Conservation (phyloP, 176 grass and related monocot species). For the Sorghum bicolor region Sorghum_bicolor_NCBIv3 NC_012876.2:57396001-57396500, state of each 20-base stretch:
- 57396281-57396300: not conserved
- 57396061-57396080: not conserved
- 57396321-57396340: not conserved
- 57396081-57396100: not conserved
- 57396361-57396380: not conserved
- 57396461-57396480: not conserved
- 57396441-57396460: not conserved
- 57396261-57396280: not conserved
- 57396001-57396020: not conserved
- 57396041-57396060: not conserved
- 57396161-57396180: not conserved
- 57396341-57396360: not conserved
- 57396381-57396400: not conserved
- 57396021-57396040: not conserved
- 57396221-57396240: not conserved
- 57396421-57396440: not conserved
- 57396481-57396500: not conserved
- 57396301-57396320: not conserved
- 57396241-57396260: not conserved
- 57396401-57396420: not conserved
- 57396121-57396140: not conserved
- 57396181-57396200: not conserved
- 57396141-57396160: not conserved
- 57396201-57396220: no score
- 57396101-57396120: no score